A percentile compares a stretch with the other conserved stretches of the same genome.
phyloP scores from a whole-genome alignment of 441 rosid genomes.

The Populus hybrid region DNA sequence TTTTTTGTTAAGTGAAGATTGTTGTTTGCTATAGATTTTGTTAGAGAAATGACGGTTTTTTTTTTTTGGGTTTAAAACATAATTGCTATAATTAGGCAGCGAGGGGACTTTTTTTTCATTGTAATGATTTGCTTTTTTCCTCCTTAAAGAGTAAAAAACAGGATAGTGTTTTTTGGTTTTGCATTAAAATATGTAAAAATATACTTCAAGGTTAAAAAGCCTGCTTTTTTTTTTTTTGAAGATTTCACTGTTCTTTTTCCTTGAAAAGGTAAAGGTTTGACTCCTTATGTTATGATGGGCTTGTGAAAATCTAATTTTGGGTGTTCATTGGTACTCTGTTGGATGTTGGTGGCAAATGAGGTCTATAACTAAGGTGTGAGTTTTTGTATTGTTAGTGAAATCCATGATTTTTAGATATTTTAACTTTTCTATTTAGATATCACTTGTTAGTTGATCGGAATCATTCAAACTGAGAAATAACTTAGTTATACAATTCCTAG shows the following conservation, averaged over 20 bases:
- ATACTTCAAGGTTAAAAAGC: neutral
- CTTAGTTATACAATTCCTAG: neutral
- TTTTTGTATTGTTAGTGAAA: neutral
- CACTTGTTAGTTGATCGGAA: neutral
- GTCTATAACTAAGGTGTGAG: neutral
- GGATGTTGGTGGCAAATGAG: neutral
- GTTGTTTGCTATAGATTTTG: neutral
- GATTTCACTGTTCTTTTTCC: neutral
- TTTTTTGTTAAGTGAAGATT: neutral
- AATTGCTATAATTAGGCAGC: neutral
- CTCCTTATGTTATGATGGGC: neutral
- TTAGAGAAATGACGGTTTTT: neutral
- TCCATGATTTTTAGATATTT: neutral
- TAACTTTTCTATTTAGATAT: neutral
- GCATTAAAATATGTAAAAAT: neutral
- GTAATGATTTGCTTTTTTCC: neutral
- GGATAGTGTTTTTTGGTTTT: neutral
- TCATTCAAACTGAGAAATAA: neutral
- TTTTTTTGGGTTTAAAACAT: neutral
- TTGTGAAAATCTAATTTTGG: neutral
- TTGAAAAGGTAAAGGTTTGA: neutral
- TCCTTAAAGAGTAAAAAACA: neutral
- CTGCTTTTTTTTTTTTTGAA: neutral
- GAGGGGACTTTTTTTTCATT: neutral
- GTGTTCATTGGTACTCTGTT: neutral